Evolutionary conservation across 805 yeast species (phyloP).

Genomic region (Wickerhamomyces pijperi): DNA sequence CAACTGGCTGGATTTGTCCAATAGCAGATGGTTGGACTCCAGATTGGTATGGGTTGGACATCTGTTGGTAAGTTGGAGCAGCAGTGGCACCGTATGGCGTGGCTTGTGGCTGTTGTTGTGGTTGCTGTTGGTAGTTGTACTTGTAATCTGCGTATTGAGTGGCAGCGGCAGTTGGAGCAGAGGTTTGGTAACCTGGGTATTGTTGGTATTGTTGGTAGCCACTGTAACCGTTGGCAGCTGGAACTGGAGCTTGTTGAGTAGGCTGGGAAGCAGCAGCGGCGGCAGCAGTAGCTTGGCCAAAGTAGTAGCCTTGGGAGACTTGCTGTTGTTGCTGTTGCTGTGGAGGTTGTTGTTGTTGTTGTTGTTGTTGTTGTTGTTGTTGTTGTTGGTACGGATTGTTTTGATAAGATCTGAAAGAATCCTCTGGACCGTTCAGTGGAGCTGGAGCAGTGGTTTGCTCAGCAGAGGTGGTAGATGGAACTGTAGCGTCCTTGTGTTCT

Average conservation of each 20-base stretch:
- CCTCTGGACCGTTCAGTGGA: background rate
- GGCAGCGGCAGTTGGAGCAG: slow-evolving; percentile 6
- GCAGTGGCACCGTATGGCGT: slow-evolving; percentile 5
- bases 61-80: slow-evolving; percentile 1
- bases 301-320: slow-evolving; percentile 5
- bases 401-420: background rate
- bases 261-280: slow-evolving; percentile 9
- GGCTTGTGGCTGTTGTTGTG: slow-evolving; percentile 1
- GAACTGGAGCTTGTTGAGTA: slow-evolving; percentile 2
- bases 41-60: slow-evolving; percentile 6
- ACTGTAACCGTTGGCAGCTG: slow-evolving; percentile 6
- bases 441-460: background rate
- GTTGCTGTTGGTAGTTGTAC: slow-evolving; percentile 2
- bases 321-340: too few species aligned
- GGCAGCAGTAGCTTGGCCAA: slow-evolving; percentile 7
- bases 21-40: slow-evolving; percentile 10
- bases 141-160: slow-evolving; percentile 14
- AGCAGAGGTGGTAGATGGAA: background rate
- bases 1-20: slow-evolving; percentile 21
- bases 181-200: slow-evolving; percentile 6
- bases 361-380: slow-evolving; percentile 3
- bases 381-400: slow-evolving; percentile 1
- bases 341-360: slow-evolving; percentile 1
- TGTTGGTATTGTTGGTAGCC: slow-evolving; percentile 18
- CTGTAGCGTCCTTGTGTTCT: background rate